Percentiles rank a stretch among this genome's conserved stretches.
Evolutionary conservation across 2,329 filamentous ascomycete species (phyloP).

Genomic region (Penicillium sp.): DNA sequence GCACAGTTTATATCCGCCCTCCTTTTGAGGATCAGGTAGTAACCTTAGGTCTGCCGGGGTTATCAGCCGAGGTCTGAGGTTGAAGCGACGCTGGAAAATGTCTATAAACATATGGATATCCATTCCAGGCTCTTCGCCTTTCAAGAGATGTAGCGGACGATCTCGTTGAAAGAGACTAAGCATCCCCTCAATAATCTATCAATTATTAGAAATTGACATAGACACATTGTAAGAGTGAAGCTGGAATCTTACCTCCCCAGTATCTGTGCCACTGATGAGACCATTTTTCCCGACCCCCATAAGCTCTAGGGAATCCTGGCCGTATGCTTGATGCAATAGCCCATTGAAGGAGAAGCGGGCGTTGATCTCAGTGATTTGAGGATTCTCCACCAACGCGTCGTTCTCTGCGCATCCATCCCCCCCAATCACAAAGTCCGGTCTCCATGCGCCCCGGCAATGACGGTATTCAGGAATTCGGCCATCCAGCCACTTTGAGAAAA

Average conservation of each 20-base stretch:
- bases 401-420: too few species aligned
- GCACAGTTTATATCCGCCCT: neutral
- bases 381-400: neutral
- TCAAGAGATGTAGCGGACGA: neutral
- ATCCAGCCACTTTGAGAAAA: neutral
- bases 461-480: neutral
- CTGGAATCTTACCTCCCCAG: neutral
- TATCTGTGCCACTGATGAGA: neutral
- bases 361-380: constrained; percentile 29
- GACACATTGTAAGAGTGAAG: too few species aligned
- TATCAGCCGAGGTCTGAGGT: constrained; percentile 3
- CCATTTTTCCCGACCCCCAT: neutral
- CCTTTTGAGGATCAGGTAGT: neutral
- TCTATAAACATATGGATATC: neutral
- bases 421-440: neutral
- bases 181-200: neutral
- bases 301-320: constrained; percentile 9
- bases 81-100: neutral
- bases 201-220: too few species aligned
- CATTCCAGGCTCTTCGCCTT: neutral
- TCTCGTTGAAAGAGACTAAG: neutral
- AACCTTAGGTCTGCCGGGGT: neutral
- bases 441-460: neutral
- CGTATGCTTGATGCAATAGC: constrained; percentile 6
- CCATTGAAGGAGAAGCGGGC: constrained; percentile 28